A percentile compares a stretch with the other conserved stretches of the same genome.
These are phyloP conservation scores for Marsdenia floribunda DNA, from an alignment of 257 asterid genomes.

Conservation along the genomic window DNA sequence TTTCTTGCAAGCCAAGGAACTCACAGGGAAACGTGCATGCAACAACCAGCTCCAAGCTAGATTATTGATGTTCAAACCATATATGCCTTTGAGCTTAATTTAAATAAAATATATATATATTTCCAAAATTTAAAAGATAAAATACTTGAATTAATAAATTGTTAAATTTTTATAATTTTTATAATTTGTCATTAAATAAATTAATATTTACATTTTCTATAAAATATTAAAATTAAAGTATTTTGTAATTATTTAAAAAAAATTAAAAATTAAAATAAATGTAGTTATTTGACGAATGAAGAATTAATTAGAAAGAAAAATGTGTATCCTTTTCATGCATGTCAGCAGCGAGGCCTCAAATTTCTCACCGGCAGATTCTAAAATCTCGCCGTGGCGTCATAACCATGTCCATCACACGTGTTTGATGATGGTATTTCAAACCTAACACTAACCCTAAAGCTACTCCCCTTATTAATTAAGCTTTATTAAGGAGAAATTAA, in stretches of 20 bases:
- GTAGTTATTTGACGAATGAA: too few relatives aligned
- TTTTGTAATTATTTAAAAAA: too few relatives aligned
- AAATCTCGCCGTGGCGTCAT: constrained; percentile 25
- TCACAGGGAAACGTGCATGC: neutral
- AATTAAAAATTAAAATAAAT: too few relatives aligned
- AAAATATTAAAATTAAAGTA: too few relatives aligned
- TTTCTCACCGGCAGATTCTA: constrained; percentile 3
- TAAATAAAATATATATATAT: too few relatives aligned
- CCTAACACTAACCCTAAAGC: constrained; percentile 24
- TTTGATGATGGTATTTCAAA: constrained; percentile 34
- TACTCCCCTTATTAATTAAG: neutral
- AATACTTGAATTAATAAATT: too few relatives aligned
- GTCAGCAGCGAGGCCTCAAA: constrained; percentile 9
- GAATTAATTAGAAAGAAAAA: neutral
- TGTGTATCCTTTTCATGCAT: constrained; percentile 11
- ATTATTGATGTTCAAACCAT: neutral
- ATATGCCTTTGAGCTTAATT: too few relatives aligned
- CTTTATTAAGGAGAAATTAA: neutral
- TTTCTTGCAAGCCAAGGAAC: constrained; percentile 24
- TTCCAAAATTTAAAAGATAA: too few relatives aligned
- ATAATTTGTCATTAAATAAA: too few relatives aligned
- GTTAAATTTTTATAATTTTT: too few relatives aligned
- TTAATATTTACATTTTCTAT: too few relatives aligned
- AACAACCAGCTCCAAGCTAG: constrained; percentile 8
- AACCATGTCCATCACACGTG: constrained; percentile 31